Base-by-base conservation (phyloP, 805 yeast genomes). In the Allodekkera sacchari region DNA sequence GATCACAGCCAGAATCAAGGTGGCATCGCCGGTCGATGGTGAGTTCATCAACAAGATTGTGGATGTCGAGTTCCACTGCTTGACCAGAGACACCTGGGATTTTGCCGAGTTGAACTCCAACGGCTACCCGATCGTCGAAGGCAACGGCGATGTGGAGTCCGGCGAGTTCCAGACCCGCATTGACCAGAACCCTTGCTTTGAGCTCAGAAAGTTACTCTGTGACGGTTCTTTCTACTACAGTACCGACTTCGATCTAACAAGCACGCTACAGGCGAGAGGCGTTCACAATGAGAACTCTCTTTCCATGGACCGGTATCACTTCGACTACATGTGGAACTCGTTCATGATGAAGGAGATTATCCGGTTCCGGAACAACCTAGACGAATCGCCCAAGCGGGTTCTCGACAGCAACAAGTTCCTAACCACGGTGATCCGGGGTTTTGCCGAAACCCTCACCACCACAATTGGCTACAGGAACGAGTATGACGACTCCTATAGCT, bases 241-340 rank as follows among this genome's bases (percentile, higher is more conserved):
- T 33, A 77, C 85, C 4, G 89, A 87, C 57, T 92, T 87, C 55
- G 98, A 92, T 55, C 59, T 92, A 44, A 92, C 98, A 0, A 79
- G 85, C n/a, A 64, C 79, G 6, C 60, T 92, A 39, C 97, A 89
- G 55, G 64, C 73, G 29, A 63, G 94, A 50, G 94, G 89, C 3
- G 58, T 77, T 7, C 54, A 59, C 25, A 50, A 55, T 2, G 59
- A 61, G 35, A 35, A 43, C 24, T 60, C 74, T 0, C 47, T 71
- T 29, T 64, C 74, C 30, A 57, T 61, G 37, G 79, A 73, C 43
- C 65, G 82, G 28, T 79, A 73, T 43, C 89, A 81, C 50, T 76
- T 74, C 30, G 88, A 87, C 43, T 92, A 83, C 52, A 89, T 92
- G 97, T 92, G 99, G 98, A 92, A 92, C 53, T 71, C 82, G 6